Conservation (phyloP, 1,284 basidiomycete species). For the Marasmius sp. region DNA sequence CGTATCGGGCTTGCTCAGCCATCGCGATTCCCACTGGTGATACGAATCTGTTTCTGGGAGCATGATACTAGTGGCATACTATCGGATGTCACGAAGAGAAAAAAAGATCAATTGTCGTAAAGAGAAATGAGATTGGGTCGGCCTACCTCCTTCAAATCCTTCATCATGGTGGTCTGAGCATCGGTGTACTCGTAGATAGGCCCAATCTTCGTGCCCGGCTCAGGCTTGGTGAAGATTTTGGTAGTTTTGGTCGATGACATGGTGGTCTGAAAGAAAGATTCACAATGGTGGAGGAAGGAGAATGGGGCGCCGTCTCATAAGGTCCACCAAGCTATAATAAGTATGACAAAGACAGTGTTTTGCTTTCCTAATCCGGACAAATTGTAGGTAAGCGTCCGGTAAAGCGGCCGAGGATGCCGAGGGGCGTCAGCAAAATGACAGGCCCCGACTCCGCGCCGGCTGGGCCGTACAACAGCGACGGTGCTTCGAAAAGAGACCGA, state of each 20-base stretch:
- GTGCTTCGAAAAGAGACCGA: no score
- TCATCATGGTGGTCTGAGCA: conserved; percentile 60
- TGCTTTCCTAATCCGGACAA: no score
- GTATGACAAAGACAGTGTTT: no score
- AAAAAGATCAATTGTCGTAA: neutral
- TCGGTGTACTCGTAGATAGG: conserved; percentile 64
- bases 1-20: conserved; percentile 73
- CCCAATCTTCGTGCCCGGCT: conserved; percentile 39
- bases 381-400: no score
- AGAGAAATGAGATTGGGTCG: neutral
- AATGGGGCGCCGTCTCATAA: no score
- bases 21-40: conserved; percentile 72
- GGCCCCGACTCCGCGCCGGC: no score
- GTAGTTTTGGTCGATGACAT: conserved; percentile 1
- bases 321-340: no score
- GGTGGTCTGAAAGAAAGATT: neutral
- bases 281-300: neutral
- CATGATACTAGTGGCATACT: conserved; percentile 67
- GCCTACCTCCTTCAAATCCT: conserved; percentile 60
- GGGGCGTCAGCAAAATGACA: no score
- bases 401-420: no score
- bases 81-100: neutral
- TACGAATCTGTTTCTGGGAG: conserved; percentile 72
- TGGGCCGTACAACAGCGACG: no score
- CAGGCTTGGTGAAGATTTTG: conserved; percentile 31